Evolutionary conservation across 352 stramenopile species (phyloP), one percentile per base, ranked within the genome.

Genomic region (Aphanomyces cochlioides): DNA sequence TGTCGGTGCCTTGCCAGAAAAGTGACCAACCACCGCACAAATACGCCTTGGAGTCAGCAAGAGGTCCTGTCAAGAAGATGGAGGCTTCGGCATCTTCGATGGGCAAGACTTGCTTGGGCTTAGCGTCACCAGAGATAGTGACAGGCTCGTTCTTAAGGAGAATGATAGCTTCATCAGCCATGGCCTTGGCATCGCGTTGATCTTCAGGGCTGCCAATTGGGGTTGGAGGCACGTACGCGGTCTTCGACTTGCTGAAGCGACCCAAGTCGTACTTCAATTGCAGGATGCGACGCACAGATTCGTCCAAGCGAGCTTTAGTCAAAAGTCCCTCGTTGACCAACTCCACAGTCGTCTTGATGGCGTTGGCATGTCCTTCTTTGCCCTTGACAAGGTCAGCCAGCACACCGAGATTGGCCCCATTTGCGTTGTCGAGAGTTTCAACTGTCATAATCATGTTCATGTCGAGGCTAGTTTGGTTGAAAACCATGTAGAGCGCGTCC

Each of bases 391-490:
- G 28, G 28, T 28, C 28, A 28, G 28, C 28, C 28, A 28, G 28
- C 2, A 28, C 28, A 28, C 28, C 28, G 28, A 28, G 28, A 28
- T 28, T 28, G 28, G 28, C 28, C 28, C 28, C 28, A 28, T 28
- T 28, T 28, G 28, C 28, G 2, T 28, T 28, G 28, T 28, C 28
- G 28, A 28, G 28, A 2, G 28, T 28, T 12, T 48, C 7, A 7
- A 45, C 21, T 8, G 10, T 38, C 3, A 19, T 4, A 53, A 95
- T 87, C 92, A 98, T 98, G 66, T 84, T 96, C 83, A 98, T 95
- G 70, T 98, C 93, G 28, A 98, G 76, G 38, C 80, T 81, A 1
- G 89, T 90, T 56, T 95, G 80, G 37, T 74, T 73, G 28, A 97
- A 75, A 4, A 85, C 67, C 73, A 93, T 81, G 41, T 76, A 75